Conservation (phyloP, 768 basidiomycete species). For the Lanmaoa pseudosensibilis region DNA sequence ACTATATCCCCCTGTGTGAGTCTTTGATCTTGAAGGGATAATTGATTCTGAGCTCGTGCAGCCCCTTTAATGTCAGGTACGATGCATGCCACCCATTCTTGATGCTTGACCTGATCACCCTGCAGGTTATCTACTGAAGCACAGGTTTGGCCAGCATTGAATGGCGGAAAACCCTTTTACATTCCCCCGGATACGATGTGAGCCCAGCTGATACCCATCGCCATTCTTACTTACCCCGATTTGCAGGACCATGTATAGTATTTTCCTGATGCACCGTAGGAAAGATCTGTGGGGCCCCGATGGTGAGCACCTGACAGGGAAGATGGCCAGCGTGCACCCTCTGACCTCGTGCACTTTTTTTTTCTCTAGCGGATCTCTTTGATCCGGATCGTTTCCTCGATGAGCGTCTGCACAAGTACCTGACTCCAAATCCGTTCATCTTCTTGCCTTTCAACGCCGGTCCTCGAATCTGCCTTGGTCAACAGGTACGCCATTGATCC, state of each 20-base stretch:
- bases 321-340: neutral
- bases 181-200: conserved; percentile 44
- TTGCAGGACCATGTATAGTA: conserved; percentile 13
- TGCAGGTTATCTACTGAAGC: conserved; percentile 16
- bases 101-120: neutral
- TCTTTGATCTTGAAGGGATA: neutral
- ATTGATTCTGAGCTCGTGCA: conserved; percentile 9
- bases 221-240: neutral
- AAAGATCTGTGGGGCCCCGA: conserved; percentile 41
- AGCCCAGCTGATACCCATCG: neutral
- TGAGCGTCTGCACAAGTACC: conserved; percentile 50
- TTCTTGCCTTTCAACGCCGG: conserved; percentile 71
- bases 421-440: conserved; percentile 62
- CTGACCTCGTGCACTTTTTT: neutral
- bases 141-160: conserved; percentile 19
- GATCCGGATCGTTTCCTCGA: conserved; percentile 70
- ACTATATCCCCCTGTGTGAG: conserved; percentile 33
- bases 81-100: neutral
- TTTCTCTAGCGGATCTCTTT: conserved; percentile 38
- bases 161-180: conserved; percentile 48
- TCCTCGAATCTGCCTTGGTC: conserved; percentile 62
- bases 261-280: conserved; percentile 40
- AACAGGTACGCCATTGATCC: conserved; percentile 32
- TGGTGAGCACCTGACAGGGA: conserved; percentile 16
- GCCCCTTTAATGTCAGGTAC: conserved; percentile 26